Base-by-base conservation (phyloP, 192 early-diverging fungal species). In the Coemansia guatemalensis region DNA sequence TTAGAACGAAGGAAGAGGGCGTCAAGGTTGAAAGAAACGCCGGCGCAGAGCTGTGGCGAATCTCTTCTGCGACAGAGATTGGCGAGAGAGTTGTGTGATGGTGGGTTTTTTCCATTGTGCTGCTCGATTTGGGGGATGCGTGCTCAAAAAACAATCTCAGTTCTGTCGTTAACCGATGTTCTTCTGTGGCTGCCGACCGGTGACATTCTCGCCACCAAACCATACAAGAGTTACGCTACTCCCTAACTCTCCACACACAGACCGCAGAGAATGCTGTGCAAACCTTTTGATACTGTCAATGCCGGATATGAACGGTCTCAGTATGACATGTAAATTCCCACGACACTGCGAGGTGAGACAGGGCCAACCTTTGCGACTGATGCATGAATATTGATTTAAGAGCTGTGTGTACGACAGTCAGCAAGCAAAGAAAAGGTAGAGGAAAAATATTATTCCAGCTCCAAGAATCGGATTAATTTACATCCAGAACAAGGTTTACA, bases 391-490 rank as follows among this genome's bases (percentile, higher is more conserved):
- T 44, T 44, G 39, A 17, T 44, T 44, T 17, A 44, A 44, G 39
- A 44, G 39, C 39, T 44, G 39, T 44, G 39, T 44, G 14, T 17
- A 44, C 14, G 17, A 44, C 39, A 44, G 39, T 14, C 39, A 44
- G 39, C 39, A 44, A 17, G 39, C 39, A 44, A 44, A 44, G 17
- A 44, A 17, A 2, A 14, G 14, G 35, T 8, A 52, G 27, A 52
- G 27, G 14, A 52, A 41, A 35, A 51, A 32, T 44, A 58, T 35
- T 8, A 27, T 44, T 12, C 24, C 9, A 29, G 44, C 44, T 27
- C 51, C 33, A 32, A 62, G 25, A 53, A 53, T 12, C 39, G 39
- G 39, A 44, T 44, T 44, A 44, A 44, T 44, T 44, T 44, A 44
- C 39, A 44, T 44, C 39, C 39, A 44, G 39, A 44, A 44, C 39